phyloP scores from a whole-genome alignment of 495 filamentous ascomycete genomes.

The Stereocaulon alpinum region DNA sequence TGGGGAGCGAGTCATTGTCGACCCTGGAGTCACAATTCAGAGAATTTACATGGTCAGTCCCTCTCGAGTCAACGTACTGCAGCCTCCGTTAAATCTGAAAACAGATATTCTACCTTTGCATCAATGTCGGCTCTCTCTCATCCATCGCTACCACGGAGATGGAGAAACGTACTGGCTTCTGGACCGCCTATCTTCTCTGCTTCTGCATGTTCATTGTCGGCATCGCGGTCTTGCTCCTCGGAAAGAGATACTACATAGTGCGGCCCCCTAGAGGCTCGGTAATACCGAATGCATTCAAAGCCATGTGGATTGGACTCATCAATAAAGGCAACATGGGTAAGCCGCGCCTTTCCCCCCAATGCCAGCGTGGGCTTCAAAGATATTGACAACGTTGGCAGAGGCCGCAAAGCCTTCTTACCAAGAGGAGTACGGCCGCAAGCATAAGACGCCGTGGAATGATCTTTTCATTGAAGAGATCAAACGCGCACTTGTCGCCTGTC shows the following conservation, averaged over 20 bases:
- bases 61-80: not conserved
- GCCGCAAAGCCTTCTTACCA: slow-evolving; percentile 52
- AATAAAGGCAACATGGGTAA: slow-evolving; percentile 30
- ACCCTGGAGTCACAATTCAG: slow-evolving; percentile 64
- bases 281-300: slow-evolving; percentile 51
- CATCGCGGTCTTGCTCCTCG: slow-evolving; percentile 40
- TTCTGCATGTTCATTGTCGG: slow-evolving; percentile 49
- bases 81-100: not conserved
- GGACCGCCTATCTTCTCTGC: slow-evolving; percentile 64
- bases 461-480: slow-evolving; percentile 54
- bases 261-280: slow-evolving; percentile 54
- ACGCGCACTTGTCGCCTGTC: slow-evolving; percentile 49
- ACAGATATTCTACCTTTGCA: slow-evolving; percentile 54
- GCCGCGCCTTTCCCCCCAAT: not conserved
- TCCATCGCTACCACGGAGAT: slow-evolving; percentile 55
- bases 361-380: not conserved
- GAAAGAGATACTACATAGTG: slow-evolving; percentile 49
- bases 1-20: slow-evolving; percentile 66
- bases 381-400: slow-evolving; percentile 25
- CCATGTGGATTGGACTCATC: slow-evolving; percentile 46
- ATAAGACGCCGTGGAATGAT: slow-evolving; percentile 45
- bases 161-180: slow-evolving; percentile 61
- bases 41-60: slow-evolving; percentile 50
- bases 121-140: slow-evolving; percentile 66
- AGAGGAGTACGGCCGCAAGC: slow-evolving; percentile 32